Evolutionary conservation across 2,329 filamentous ascomycete species (phyloP).

Genomic region (Aspergillus viridinutans): DNA sequence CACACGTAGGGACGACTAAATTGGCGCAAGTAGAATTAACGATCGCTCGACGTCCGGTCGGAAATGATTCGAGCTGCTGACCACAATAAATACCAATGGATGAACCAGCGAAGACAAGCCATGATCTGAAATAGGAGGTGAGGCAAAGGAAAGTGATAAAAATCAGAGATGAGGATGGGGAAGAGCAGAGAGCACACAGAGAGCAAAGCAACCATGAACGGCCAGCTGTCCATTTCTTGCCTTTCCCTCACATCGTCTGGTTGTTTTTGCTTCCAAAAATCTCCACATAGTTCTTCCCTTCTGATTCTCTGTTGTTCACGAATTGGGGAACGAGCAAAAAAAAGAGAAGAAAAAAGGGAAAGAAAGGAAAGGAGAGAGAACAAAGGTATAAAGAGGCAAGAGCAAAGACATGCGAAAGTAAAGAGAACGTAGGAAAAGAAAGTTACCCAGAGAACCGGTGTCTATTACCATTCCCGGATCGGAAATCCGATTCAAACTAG

Average conservation of each 20-base stretch:
- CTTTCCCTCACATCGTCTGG: background rate
- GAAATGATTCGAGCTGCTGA: slow-evolving; percentile 24
- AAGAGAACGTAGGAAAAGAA: background rate
- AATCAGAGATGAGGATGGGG: background rate
- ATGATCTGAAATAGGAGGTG: background rate
- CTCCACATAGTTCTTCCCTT: background rate
- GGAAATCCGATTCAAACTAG: background rate
- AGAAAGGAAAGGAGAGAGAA: background rate
- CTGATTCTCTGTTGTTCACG: background rate
- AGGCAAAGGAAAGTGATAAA: background rate
- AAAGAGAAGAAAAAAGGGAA: background rate
- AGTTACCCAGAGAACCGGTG: background rate
- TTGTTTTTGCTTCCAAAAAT: background rate
- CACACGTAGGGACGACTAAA: slow-evolving; percentile 20
- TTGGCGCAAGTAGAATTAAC: slow-evolving; percentile 16
- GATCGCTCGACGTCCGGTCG: slow-evolving; percentile 25
- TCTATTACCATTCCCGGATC: background rate
- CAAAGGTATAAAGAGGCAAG: background rate
- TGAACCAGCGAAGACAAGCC: background rate
- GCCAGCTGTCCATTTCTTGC: background rate
- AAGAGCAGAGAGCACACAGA: background rate
- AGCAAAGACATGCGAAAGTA: background rate
- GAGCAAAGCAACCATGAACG: background rate
- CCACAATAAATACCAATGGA: slow-evolving; percentile 25
- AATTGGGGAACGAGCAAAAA: background rate